phyloP scores from a whole-genome alignment of 2,329 filamentous ascomycete genomes.

The Chaetomiaceae sp. region DNA sequence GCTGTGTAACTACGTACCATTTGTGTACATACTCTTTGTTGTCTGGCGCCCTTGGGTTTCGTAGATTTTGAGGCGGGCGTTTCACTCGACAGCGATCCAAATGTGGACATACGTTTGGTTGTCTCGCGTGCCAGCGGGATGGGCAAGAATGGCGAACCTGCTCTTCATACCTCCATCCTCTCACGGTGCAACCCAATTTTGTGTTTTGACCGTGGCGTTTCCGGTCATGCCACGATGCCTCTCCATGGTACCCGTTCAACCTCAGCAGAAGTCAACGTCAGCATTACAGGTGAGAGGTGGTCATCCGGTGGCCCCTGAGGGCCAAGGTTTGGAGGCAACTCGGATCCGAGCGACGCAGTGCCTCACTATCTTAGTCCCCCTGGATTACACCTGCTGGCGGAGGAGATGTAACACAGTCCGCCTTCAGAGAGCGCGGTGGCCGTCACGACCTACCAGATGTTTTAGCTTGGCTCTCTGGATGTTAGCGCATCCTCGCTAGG shows the following conservation, averaged over 20 bases:
- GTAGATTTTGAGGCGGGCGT: constrained; percentile 4
- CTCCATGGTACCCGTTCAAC: no score
- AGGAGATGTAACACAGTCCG: no score
- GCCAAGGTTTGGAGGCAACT: background rate
- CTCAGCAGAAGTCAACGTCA: background rate
- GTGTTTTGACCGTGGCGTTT: no score
- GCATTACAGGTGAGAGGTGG: background rate
- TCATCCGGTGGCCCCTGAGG: no score
- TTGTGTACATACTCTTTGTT: constrained; percentile 18
- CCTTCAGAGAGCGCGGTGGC: no score
- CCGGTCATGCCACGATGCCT: no score
- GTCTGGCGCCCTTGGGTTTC: constrained; percentile 1
- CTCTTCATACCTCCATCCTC: background rate
- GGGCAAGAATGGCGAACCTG: background rate
- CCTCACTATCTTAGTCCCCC: no score
- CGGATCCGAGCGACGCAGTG: background rate
- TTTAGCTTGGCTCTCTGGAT: no score
- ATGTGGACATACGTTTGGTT: constrained; percentile 11
- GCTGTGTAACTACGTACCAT: background rate
- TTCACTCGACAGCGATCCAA: background rate
- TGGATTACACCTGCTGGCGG: no score
- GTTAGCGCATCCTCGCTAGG: no score
- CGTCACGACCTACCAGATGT: no score
- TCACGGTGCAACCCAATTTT: background rate
- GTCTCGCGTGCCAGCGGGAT: background rate